A percentile compares a stretch with the other conserved stretches of the same genome.
Conservation (phyloP, 805 yeast genomes). For the Kodamaea kakaduensis region DNA sequence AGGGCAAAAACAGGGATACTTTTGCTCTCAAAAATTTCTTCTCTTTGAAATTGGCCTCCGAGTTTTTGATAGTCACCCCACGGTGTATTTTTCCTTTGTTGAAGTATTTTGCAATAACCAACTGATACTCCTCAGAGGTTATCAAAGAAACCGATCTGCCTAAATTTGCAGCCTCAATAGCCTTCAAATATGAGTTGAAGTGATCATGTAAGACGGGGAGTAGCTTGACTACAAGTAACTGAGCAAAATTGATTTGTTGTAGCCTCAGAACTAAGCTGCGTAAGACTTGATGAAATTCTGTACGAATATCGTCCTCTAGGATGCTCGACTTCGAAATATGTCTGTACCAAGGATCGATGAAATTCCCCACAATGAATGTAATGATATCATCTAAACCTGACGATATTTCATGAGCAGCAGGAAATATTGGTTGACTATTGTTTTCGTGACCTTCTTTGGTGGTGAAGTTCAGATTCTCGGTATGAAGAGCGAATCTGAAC, state of each 20-base stretch:
- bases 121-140: slow-evolving; percentile 33
- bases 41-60: slow-evolving; percentile 32
- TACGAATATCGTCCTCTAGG: slow-evolving; percentile 38
- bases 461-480: neutral
- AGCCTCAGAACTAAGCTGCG: slow-evolving; percentile 41
- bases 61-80: slow-evolving; percentile 42
- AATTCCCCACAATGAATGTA: slow-evolving; percentile 46
- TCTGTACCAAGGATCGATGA: slow-evolving; percentile 54
- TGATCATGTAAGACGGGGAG: slow-evolving; percentile 69
- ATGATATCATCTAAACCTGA: slow-evolving; percentile 50
- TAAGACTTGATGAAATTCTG: slow-evolving; percentile 42
- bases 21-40: slow-evolving; percentile 47
- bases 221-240: slow-evolving; percentile 51
- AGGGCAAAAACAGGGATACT: slow-evolving; percentile 44
- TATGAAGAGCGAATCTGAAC: slow-evolving; percentile 10
- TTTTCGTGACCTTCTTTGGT: neutral
- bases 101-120: slow-evolving; percentile 42
- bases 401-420: slow-evolving; percentile 50
- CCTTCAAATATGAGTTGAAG: slow-evolving; percentile 45
- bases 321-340: slow-evolving; percentile 34
- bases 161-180: slow-evolving; percentile 29
- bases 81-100: slow-evolving; percentile 55
- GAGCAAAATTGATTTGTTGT: slow-evolving; percentile 47
- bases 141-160: slow-evolving; percentile 1
- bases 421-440: slow-evolving; percentile 31